Conservation (phyloP, 164 flowering plant genomes). For the Cinnamomum chago region DNA sequence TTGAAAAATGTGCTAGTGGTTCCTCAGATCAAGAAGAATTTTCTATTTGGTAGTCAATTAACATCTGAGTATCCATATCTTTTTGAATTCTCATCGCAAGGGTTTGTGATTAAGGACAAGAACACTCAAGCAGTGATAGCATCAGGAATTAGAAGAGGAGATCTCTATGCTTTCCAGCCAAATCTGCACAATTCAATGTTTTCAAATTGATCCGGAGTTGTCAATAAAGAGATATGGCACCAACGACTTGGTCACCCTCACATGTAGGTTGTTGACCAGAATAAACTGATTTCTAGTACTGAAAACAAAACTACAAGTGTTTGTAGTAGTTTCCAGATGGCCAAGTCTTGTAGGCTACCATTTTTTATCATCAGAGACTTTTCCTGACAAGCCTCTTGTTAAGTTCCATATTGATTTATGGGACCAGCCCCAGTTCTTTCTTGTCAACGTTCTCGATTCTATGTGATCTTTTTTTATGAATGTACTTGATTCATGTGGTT, state of each 20-base stretch:
- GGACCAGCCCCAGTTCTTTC: too few species aligned
- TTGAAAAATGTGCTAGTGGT: not conserved
- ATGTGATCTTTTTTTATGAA: too few species aligned
- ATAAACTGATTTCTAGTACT: too few species aligned
- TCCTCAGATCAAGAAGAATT: not conserved
- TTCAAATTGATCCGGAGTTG: not conserved
- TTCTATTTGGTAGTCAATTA: not conserved
- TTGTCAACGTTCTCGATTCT: too few species aligned
- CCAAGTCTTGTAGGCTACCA: too few species aligned
- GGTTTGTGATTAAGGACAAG: conserved; percentile 7
- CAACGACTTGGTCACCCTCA: not conserved
- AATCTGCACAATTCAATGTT: not conserved
- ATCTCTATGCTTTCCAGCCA: not conserved
- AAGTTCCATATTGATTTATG: too few species aligned
- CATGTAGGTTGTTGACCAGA: too few species aligned
- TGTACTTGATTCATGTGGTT: too few species aligned
- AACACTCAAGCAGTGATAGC: conserved; percentile 2
- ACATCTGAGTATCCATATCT: not conserved
- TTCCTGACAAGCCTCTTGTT: too few species aligned
- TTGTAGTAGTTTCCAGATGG: too few species aligned
- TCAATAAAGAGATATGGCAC: not conserved
- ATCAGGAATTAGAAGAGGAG: not conserved
- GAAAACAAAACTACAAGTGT: too few species aligned
- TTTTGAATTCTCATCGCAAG: not conserved
- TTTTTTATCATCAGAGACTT: too few species aligned